Percentiles rank a stretch among this genome's conserved stretches.
Evolutionary conservation across 768 basidiomycete species (phyloP).

Genomic region (Podaxis carcinomalis): DNA sequence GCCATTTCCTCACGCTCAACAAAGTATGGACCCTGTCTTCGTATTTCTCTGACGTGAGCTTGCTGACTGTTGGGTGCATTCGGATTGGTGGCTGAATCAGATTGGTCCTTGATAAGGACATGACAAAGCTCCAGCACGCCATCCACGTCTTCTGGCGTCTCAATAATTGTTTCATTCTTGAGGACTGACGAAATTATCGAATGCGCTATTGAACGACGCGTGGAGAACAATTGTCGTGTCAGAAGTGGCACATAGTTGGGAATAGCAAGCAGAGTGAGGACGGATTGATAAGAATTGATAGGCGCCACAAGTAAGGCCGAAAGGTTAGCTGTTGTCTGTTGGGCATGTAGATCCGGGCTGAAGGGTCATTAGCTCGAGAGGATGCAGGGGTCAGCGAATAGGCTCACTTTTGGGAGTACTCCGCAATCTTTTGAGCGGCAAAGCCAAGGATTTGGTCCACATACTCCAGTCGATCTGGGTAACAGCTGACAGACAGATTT

Average conservation of each 20-base stretch:
- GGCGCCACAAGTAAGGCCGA: constrained; percentile 89
- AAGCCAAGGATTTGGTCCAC: constrained; percentile 94
- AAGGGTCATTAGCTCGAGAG: constrained; percentile 3
- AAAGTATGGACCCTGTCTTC: constrained; percentile 56
- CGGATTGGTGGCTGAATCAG: constrained; percentile 37
- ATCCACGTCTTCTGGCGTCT: constrained; percentile 89
- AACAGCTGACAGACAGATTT: constrained; percentile 93
- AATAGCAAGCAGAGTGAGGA: constrained; percentile 94
- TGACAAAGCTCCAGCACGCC: constrained; percentile 92
- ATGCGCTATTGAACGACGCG: constrained; percentile 89
- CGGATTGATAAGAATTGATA: constrained; percentile 94
- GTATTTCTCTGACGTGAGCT: constrained; percentile 36
- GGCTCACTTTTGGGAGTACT: constrained; percentile 72
- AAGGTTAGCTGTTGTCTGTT: constrained; percentile 86
- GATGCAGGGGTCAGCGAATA: background rate
- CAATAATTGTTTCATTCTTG: constrained; percentile 95
- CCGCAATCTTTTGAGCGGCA: constrained; percentile 80
- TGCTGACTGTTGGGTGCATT: constrained; percentile 28
- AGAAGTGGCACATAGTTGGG: constrained; percentile 86
- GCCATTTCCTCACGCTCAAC: constrained; percentile 87
- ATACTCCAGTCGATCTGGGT: constrained; percentile 95
- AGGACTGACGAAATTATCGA: constrained; percentile 91
- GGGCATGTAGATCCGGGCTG: constrained; percentile 85
- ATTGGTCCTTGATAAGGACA: constrained; percentile 85
- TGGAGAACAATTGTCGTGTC: constrained; percentile 81